Evolutionary conservation across 2,329 filamentous ascomycete genomes (phyloP), one percentile per base, ranked within the genome.

Genomic region (Colletotrichum caudatum): DNA sequence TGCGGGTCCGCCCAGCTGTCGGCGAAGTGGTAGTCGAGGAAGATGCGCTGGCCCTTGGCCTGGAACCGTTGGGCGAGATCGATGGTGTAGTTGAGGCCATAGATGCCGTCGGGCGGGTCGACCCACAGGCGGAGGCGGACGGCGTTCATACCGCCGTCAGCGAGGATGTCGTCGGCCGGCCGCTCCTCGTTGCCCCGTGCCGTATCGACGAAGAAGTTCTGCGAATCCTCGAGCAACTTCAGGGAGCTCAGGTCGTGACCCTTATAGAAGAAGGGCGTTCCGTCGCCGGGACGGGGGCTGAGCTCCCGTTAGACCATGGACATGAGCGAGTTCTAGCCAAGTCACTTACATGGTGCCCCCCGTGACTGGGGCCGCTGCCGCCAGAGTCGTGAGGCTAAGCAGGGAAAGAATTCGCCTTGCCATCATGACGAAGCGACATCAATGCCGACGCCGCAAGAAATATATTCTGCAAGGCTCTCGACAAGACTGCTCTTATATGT

Each of bases 21-120:
- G 33, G 78, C 74, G 69, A 77, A 80, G 72, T 80, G 78, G 60
- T 79, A 80, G 73, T 82, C 80, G 39, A 82, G 77, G 39, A 81
- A 81, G 74, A 82, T 79, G 33, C 78, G 77, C 71, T 79, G 80
- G 14, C 78, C 79, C 70, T 81, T 78, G 26, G 75, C 72, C n/a
- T 76, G 72, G 72, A 81, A 80, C 18, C 79, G 76, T 60, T 78
- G 76, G 12, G 81, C 81, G 16, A 80, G 75, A 9, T 74, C 71
- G 16, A 80, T 69, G 37, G 76, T 80, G 54, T 71, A 71, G 65
- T 71, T 69, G 46, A 71, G 65, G 37, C 69, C 69, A 23, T 71
- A 71, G 16, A 60, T 71, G n/a, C 69, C 69, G 20, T 69, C 69
- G 14, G 69, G 69, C 16, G 69, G 69, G 39, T 71, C 35, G 37